Evolutionary conservation across 345 rosid species (phyloP).

Genomic region (Carallia brachiata): DNA sequence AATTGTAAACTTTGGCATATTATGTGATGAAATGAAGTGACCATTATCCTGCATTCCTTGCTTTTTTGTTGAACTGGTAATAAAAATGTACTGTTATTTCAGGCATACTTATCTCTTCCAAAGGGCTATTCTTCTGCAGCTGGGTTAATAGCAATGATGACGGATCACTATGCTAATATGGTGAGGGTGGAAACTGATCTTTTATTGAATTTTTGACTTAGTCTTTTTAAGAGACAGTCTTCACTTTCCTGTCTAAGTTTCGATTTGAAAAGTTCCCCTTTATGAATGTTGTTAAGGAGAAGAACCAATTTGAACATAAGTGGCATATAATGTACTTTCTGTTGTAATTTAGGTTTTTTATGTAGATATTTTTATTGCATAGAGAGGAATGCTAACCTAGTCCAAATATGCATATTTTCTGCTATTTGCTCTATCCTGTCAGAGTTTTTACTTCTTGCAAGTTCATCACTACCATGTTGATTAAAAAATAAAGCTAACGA

Average conservation of each 20-base stretch:
- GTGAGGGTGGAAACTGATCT: conserved; percentile 26
- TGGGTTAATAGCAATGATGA: conserved; percentile 87
- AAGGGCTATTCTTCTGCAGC: conserved; percentile 82
- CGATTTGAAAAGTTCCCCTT: neutral
- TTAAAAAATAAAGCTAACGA: conserved; percentile 9
- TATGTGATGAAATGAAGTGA: conserved; percentile 6
- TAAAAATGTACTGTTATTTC: conserved; percentile 25
- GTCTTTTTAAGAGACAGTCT: neutral
- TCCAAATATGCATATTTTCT: neutral
- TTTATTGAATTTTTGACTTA: neutral
- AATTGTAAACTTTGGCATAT: neutral
- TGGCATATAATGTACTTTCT: too few relatives aligned
- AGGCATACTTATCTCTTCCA: conserved; percentile 91
- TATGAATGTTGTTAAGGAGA: neutral
- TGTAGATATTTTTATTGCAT: neutral
- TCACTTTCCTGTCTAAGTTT: neutral
- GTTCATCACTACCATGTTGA: too few relatives aligned
- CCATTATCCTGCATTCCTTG: conserved; percentile 6
- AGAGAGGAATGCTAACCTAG: neutral
- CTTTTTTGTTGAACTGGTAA: conserved; percentile 13
- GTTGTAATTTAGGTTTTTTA: neutral
- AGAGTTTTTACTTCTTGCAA: too few relatives aligned
- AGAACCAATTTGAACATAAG: too few relatives aligned
- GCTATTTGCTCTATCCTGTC: too few relatives aligned
- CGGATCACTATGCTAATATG: conserved; percentile 72